Percentiles rank a stretch among this genome's conserved stretches.
These are phyloP conservation scores for Russula dissimulans DNA, from an alignment of 768 basidiomycete species.

Conservation along the genomic window DNA sequence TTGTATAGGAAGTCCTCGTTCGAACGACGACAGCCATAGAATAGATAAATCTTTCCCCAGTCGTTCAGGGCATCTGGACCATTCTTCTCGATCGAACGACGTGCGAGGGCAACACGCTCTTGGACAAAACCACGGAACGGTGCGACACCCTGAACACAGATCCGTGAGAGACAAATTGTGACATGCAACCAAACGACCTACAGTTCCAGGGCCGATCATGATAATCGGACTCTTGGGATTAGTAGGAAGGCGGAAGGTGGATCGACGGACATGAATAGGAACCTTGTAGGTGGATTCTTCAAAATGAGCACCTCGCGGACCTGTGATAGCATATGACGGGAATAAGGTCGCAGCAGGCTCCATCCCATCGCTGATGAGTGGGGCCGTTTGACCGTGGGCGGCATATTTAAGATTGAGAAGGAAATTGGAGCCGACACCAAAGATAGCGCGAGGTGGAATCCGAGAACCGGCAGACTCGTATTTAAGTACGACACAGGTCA, in stretches of 20 bases:
- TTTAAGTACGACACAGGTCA: slow-evolving; percentile 92
- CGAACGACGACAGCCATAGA: slow-evolving; percentile 90
- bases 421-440: slow-evolving; percentile 93
- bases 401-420: slow-evolving; percentile 85
- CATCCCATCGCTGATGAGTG: slow-evolving; percentile 31
- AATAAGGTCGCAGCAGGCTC: slow-evolving; percentile 34
- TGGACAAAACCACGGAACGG: slow-evolving; percentile 99
- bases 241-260: slow-evolving; percentile 94
- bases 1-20: slow-evolving; percentile 89
- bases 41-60: slow-evolving; percentile 92
- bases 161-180: slow-evolving; percentile 7
- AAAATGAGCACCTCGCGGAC: slow-evolving; percentile 81
- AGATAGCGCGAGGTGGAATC: slow-evolving; percentile 57
- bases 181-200: slow-evolving; percentile 34
- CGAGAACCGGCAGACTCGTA: slow-evolving; percentile 62
- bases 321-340: slow-evolving; percentile 80
- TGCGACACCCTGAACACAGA: slow-evolving; percentile 71
- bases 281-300: slow-evolving; percentile 65
- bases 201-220: slow-evolving; percentile 98
- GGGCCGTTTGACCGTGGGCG: slow-evolving; percentile 46
- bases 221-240: slow-evolving; percentile 98
- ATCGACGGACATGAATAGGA: slow-evolving; percentile 90
- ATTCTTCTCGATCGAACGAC: slow-evolving; percentile 91
- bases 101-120: slow-evolving; percentile 93
- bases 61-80: slow-evolving; percentile 87